A percentile compares a stretch with the other conserved stretches of the same genome.
These are phyloP conservation scores for Oryza australiensis DNA, from an alignment of 176 grass and related monocot species.

Conservation along the genomic window DNA sequence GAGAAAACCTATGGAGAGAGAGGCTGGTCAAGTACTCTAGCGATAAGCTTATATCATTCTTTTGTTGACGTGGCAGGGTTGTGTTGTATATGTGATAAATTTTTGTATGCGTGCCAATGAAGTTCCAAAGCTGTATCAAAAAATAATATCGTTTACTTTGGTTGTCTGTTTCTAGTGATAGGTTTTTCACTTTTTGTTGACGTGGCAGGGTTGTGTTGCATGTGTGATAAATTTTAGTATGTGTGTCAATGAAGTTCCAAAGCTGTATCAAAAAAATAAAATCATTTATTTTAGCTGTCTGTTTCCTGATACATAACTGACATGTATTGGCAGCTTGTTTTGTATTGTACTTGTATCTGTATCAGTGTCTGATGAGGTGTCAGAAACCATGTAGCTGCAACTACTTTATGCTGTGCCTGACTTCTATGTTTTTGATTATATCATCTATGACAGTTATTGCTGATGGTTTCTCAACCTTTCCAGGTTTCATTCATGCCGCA, in stretches of 20 bases:
- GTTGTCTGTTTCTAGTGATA: neutral
- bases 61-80: neutral
- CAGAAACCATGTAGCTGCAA: neutral
- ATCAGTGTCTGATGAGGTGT: neutral
- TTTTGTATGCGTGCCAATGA: neutral
- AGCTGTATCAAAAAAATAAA: neutral
- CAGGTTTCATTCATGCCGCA: conserved; percentile 86
- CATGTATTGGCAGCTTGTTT: neutral
- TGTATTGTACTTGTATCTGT: neutral
- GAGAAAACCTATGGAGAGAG: neutral
- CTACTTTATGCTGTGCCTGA: neutral
- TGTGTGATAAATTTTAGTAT: neutral
- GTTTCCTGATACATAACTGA: neutral
- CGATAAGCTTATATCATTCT: neutral
- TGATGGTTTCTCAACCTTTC: conserved; percentile 39
- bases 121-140: neutral
- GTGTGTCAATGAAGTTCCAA: neutral
- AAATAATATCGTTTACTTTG: neutral
- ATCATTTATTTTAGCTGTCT: neutral
- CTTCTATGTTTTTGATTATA: neutral
- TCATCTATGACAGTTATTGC: conserved; percentile 6
- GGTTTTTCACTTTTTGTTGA: neutral
- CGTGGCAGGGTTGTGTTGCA: neutral
- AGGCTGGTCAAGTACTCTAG: neutral
- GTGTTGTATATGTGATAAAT: neutral